A percentile compares a stretch with the other conserved stretches of the same genome.
phyloP scores from a whole-genome alignment of 1,139 yeast genomes.

The Candida sp. region DNA sequence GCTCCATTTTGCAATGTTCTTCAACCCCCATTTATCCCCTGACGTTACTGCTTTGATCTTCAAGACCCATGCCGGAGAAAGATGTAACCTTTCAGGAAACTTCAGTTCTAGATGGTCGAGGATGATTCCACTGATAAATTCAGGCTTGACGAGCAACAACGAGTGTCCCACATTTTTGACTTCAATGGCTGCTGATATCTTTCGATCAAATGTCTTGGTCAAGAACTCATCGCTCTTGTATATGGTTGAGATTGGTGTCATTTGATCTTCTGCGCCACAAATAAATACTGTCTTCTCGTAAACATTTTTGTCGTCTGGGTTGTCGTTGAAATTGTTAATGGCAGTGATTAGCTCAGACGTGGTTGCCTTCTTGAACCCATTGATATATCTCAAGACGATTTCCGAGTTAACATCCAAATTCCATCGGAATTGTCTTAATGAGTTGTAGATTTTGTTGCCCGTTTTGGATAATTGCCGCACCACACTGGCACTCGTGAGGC shows the following conservation, averaged over 20 bases:
- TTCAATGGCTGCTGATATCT: constrained; percentile 36
- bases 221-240: constrained; percentile 28
- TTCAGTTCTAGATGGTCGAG: constrained; percentile 59
- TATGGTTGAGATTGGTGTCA: constrained; percentile 51
- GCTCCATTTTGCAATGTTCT: constrained; percentile 77
- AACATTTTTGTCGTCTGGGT: constrained; percentile 30
- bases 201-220: constrained; percentile 26
- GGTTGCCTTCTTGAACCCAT: constrained; percentile 50
- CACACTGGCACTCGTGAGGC: constrained; percentile 62
- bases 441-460: constrained; percentile 39
- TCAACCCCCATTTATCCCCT: constrained; percentile 80
- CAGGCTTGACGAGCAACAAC: constrained; percentile 65
- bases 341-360: constrained; percentile 49
- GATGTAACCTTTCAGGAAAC: constrained; percentile 50
- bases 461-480: constrained; percentile 49
- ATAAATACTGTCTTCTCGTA: constrained; percentile 53
- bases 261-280: constrained; percentile 61
- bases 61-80: constrained; percentile 69
- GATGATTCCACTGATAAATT: constrained; percentile 64
- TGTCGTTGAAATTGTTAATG: constrained; percentile 37
- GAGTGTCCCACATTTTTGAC: constrained; percentile 71
- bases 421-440: constrained; percentile 69
- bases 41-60: constrained; percentile 62
- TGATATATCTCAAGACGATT: constrained; percentile 56
- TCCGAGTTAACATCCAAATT: constrained; percentile 66